Evolutionary conservation across 192 early-diverging fungal species (phyloP).

Genomic region (Coemansia pectinata): DNA sequence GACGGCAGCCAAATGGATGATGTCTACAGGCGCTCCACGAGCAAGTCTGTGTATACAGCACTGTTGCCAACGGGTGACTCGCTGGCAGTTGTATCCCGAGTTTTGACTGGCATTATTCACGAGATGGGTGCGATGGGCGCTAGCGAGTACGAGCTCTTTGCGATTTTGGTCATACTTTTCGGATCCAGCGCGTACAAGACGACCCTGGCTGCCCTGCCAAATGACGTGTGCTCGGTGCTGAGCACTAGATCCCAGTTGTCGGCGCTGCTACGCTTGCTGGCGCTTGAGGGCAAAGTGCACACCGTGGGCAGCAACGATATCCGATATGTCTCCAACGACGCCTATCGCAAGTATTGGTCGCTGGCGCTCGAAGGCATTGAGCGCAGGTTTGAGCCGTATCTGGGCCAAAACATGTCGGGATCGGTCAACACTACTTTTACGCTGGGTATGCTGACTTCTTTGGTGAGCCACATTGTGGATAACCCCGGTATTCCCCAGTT

Average conservation of each 20-base stretch:
- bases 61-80: background rate
- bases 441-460: constrained; percentile 16
- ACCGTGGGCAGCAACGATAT: constrained; percentile 36
- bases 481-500: constrained; percentile 39
- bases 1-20: background rate
- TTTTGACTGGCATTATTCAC: constrained; percentile 12
- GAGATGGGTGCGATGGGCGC: constrained; percentile 31
- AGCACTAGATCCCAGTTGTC: background rate
- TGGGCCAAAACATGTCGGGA: constrained; percentile 39
- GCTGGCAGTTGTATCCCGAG: constrained; percentile 11
- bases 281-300: constrained; percentile 4
- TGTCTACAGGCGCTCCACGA: background rate
- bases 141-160: constrained; percentile 22
- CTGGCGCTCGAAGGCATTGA: background rate
- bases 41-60: background rate
- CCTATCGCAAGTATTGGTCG: constrained; percentile 30
- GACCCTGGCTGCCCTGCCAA: background rate
- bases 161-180: constrained; percentile 8
- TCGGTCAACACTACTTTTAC: constrained; percentile 19
- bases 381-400: constrained; percentile 17
- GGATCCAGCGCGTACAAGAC: background rate
- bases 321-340: constrained; percentile 29
- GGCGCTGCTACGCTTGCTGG: constrained; percentile 9
- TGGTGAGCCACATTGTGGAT: constrained; percentile 27
- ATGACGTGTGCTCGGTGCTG: background rate